Base-by-base conservation (phyloP, 2,329 filamentous ascomycete genomes). In the Sclerotinia trifoliorum region DNA sequence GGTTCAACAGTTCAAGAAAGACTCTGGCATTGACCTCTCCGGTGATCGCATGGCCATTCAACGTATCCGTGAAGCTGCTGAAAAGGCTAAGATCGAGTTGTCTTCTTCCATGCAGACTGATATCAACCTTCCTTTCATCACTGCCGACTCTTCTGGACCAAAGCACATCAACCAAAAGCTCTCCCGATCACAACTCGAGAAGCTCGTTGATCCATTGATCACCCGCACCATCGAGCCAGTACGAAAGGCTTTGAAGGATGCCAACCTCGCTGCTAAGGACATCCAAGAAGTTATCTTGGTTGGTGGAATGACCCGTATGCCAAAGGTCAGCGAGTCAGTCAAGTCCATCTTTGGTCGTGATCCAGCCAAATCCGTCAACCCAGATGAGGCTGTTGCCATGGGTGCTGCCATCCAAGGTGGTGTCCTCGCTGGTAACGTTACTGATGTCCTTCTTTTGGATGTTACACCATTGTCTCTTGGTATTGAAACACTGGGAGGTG, bases 281-380 rank as follows among this genome's bases (percentile, higher is more conserved):
- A 96, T 98, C 79, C 92, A 97, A 83, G 94, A 98, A 80, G 92
- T 98, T 75, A 97, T 98, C 80, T 90, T 98, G 55, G 94, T 98
- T 67, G 94, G 94, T 89, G 94, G 94, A 83, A 97, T 97, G 94
- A 97, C 94, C 77, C 94, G 94, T 85, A 98, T 98, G 94, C 94
- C 94, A 80, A 97, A 97, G 90, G 94, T 98, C 74, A 86, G 88
- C 72, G 93, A 97, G 84, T 95, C 93, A 56, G 94, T 97, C 81
- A 97, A 97, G 90, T 88, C 84, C 84, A 94, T 97, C 80, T 98
- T 98, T 81, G 94, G 94, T 74, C 94, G 94, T 79, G 94, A 97
- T 68, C 93, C 94, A 73, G 92, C 94, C 82, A 98, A 97, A 88
- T 96, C 94, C 63, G 94, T 98, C 80, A 98, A 98, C 88, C 94